Evolutionary conservation across 2,329 filamentous ascomycete species (phyloP).

Genomic region (Colletotrichum cuscutae): DNA sequence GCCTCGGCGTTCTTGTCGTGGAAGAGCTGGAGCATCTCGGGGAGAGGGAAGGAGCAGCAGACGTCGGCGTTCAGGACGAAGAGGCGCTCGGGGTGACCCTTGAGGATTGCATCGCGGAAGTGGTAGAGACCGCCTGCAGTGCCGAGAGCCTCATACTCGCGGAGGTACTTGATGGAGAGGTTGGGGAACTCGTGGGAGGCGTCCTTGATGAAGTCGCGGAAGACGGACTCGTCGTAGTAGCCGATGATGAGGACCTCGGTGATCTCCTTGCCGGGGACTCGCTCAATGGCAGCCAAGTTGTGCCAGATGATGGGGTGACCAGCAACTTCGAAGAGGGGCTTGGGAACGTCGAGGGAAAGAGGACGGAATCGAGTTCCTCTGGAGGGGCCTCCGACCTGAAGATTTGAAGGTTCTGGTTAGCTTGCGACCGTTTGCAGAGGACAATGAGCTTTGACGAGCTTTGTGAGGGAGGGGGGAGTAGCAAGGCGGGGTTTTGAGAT

Average conservation of each 20-base stretch:
- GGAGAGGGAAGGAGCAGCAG: conserved; percentile 97
- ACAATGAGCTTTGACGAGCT: not conserved
- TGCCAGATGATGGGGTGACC: conserved; percentile 99
- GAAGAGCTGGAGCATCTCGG: conserved; percentile 94
- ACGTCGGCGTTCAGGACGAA: conserved; percentile 99
- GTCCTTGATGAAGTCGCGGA: conserved; percentile 98
- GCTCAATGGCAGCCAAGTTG: conserved; percentile 90
- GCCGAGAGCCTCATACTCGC: conserved; percentile 96
- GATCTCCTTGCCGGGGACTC: conserved; percentile 82
- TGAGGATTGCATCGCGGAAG: conserved; percentile 98
- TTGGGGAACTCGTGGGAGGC: conserved; percentile 85
- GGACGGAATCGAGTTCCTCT: conserved; percentile 96
- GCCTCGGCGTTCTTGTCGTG: conserved; percentile 96
- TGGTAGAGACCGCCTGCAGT: conserved; percentile 98
- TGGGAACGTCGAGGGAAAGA: conserved; percentile 93
- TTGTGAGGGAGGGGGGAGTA: conserved; percentile 33
- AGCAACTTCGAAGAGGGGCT: conserved; percentile 98
- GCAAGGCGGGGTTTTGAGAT: conserved; percentile 29
- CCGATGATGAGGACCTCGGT: conserved; percentile 98
- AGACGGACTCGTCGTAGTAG: conserved; percentile 97
- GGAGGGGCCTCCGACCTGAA: conserved; percentile 91
- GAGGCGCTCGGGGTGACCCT: conserved; percentile 92
- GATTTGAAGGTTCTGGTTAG: conserved; percentile 41
- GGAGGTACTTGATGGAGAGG: conserved; percentile 92
- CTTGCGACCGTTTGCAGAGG: conserved; percentile 26